Base-by-base conservation (phyloP, 306 rosid species). In the Lathyrus tuberosus region DNA sequence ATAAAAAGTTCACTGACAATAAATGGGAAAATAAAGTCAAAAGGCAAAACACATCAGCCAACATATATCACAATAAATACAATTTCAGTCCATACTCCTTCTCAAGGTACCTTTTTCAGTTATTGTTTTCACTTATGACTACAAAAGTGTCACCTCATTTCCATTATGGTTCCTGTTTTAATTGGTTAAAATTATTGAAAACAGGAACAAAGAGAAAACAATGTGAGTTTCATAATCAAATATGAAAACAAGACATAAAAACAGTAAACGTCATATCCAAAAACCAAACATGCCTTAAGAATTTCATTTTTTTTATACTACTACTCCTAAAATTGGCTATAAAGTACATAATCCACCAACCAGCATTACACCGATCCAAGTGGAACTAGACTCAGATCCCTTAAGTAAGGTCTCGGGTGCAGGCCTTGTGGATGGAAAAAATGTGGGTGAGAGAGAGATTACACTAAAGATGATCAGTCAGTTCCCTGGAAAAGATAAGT, bases 11-110 rank as follows among this genome's bases (percentile, higher is more conserved):
- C n/a, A n/a, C n/a, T n/a, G n/a, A n/a, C n/a, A n/a, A n/a, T n/a
- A n/a, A 13, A 56, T 16, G 42, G 53, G 24, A 56, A 24, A 70
- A 43, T 15, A 69, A 72, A 71, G 58, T 41, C 22, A 22, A 65
- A 72, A 65, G 54, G 20, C 30, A 28, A 46, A 70, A n/a, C n/a
- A 35, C 8, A 42, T 37, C 69, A 15, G 14, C 58, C 40, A 15
- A 62, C 42, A 46, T 17, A 67, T 8, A 59, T 10, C 35, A 30
- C 16, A 33, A 64, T 10, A 24, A 37, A 58, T 31, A 11, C 24
- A 44, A 42, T 49, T 68, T 59, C 53, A 11, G 18, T 46, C 13
- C n/a, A 28, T 30, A 54, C 46, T 20, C 18, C 48, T 37, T 60
- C 14, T 37, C 43, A 16, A 15, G 47, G 26, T 11, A 15, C n/a